phyloP scores from a whole-genome alignment of 164 flowering plant species.

The Tetracentron sinense region DNA sequence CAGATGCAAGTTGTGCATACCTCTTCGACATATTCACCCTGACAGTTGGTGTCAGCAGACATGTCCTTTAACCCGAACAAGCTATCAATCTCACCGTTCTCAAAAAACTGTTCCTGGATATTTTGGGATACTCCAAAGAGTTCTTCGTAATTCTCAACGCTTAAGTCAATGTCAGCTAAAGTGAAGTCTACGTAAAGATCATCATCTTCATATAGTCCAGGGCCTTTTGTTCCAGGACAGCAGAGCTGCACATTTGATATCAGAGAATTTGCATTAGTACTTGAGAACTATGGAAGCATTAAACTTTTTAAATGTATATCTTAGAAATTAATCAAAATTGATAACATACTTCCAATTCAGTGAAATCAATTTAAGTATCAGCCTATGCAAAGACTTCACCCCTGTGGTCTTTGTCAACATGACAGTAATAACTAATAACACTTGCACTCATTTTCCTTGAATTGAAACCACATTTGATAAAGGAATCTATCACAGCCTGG shows the following conservation, averaged over 20 bases:
- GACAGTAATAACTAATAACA: too few species aligned
- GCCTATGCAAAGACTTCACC: not conserved
- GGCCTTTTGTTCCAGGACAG: conserved; percentile 38
- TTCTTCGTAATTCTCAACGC: conserved; percentile 81
- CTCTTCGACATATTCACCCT: conserved; percentile 52
- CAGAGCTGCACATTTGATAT: conserved; percentile 36
- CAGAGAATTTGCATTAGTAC: not conserved
- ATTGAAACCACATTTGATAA: too few species aligned
- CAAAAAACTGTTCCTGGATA: conserved; percentile 57
- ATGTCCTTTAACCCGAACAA: conserved; percentile 58
- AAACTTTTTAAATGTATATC: not conserved
- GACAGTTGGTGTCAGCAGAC: conserved; percentile 52
- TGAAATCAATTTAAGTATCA: not conserved
- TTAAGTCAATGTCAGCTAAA: conserved; percentile 75
- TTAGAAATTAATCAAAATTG: not conserved
- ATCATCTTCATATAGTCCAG: conserved; percentile 44
- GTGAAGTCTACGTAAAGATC: conserved; percentile 55
- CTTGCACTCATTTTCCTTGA: too few species aligned
- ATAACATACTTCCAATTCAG: not conserved
- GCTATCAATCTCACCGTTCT: conserved; percentile 72
- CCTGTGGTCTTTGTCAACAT: too few species aligned
- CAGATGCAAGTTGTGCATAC: conserved; percentile 19
- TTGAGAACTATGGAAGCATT: not conserved
- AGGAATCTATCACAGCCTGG: too few species aligned
- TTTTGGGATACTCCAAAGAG: conserved; percentile 63